Base-by-base conservation (phyloP, 108 stramenopile genomes). In the Parietichytrium sp. region DNA sequence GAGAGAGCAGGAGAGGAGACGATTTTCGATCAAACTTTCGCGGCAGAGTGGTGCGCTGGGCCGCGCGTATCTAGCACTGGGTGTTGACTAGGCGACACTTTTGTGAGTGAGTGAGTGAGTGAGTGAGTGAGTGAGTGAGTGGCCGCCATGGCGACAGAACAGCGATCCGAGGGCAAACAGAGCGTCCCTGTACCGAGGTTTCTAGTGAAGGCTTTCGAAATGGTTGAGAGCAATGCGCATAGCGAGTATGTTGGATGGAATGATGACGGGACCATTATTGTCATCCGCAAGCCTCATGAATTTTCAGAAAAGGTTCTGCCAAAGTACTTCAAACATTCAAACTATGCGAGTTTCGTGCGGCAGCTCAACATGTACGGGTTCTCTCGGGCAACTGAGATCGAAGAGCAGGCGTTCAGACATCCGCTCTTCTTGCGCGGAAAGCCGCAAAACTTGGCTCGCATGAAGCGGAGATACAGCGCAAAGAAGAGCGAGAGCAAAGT, bases 291-390 rank as follows among this genome's bases (percentile, higher is more conserved):
- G 16, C 54, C 61, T 10, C 52, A 52, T 27, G 80, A 26, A 0
- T 54, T 81, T 29, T 42, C 33, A 1, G 47, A 27, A 48, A 48
- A 54, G 78, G 78, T 81, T 0, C 93, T 96, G 26, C 93, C 93
- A 13, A 89, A 93, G 49, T 96, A 89, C 55, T 96, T 96, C 93
- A 96, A 96, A 87, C 96, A 96, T 88, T 93, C 91, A 79, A 95
- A 96, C 90, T 95, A 94, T 84, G 84, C 86, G 15, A 90, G 89
- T 36, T 96, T 96, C 80, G 94, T 96, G 15, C 92, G 96, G 1
- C 96, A 96, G 79, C 88, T 96, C 52, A 96, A 96, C 84, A 94
- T 96, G 82, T 96, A 95, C 54, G 94, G 92, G 20, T 86, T 83
- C 52, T 45, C 61, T n/a, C 61, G 83, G n/a, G 48, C 55, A 13